Conservation (phyloP, 176 grass and related monocot genomes). For the Raddia distichophylla region DNA sequence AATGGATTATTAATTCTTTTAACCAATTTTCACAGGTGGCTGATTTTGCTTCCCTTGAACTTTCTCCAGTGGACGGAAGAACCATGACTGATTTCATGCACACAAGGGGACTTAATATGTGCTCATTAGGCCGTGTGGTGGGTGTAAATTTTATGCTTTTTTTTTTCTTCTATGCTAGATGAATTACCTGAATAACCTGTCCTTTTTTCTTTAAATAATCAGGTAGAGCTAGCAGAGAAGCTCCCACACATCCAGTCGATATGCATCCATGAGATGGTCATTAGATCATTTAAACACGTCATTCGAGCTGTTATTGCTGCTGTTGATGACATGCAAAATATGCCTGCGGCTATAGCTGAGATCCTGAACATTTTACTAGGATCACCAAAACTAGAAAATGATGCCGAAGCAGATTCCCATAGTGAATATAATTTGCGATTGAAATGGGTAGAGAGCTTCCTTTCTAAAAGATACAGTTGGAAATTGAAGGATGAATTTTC, state of each 20-base stretch:
- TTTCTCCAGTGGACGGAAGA: constrained; percentile 98
- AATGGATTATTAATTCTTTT: constrained; percentile 27
- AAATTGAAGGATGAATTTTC: constrained; percentile 81
- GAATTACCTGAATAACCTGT: constrained; percentile 28
- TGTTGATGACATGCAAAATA: constrained; percentile 67
- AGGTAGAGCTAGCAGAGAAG: constrained; percentile 90
- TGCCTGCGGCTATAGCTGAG: constrained; percentile 76
- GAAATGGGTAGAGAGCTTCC: constrained; percentile 84
- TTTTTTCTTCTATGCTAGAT: constrained; percentile 28
- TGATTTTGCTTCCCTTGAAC: constrained; percentile 99
- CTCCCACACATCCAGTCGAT: constrained; percentile 98
- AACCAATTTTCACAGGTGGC: constrained; percentile 61
- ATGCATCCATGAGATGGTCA: constrained; percentile 99
- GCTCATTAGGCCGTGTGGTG: constrained; percentile 86
- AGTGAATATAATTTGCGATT: constrained; percentile 58
- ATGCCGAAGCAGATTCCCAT: constrained; percentile 42
- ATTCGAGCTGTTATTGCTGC: constrained; percentile 89
- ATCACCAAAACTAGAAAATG: constrained; percentile 55
- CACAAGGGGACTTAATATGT: constrained; percentile 91
- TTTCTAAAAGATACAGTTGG: constrained; percentile 87
- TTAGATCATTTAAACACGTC: constrained; percentile 91
- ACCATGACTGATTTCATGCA: constrained; percentile 99
- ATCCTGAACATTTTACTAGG: constrained; percentile 92
- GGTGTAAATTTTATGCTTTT: constrained; percentile 40
- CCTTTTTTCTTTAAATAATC: constrained; percentile 46